Conservation (phyloP, 2,329 filamentous ascomycete genomes). For the Penicillium oxalicum region DNA sequence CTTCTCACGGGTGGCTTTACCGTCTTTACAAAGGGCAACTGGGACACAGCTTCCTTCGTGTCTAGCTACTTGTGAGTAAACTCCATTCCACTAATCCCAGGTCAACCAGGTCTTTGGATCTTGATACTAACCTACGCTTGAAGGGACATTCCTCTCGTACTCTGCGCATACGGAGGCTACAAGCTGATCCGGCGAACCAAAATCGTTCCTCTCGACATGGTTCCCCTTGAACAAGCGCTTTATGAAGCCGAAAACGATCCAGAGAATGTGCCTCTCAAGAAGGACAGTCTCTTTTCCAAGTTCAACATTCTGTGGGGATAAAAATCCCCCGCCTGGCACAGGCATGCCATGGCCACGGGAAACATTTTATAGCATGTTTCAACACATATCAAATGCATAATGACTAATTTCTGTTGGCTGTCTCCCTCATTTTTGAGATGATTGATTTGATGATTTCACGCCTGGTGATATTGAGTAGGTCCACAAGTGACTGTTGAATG, state of each 20-base stretch:
- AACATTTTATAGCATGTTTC: too few species aligned
- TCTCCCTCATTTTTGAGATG: too few species aligned
- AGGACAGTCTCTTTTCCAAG: slow-evolving; percentile 20
- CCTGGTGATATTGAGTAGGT: too few species aligned
- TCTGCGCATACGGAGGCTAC: slow-evolving; percentile 55
- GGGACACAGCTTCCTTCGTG: slow-evolving; percentile 53
- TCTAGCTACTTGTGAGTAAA: slow-evolving; percentile 57
- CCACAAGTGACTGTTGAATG: too few species aligned
- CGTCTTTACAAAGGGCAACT: slow-evolving; percentile 56
- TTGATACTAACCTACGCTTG: background rate
- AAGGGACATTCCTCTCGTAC: slow-evolving; percentile 55
- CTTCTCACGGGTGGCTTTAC: slow-evolving; percentile 64
- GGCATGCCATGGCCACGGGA: too few species aligned
- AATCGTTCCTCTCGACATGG: slow-evolving; percentile 45
- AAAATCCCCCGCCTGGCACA: background rate
- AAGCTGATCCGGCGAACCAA: slow-evolving; percentile 61
- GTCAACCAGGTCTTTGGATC: background rate
- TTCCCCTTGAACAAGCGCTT: slow-evolving; percentile 51
- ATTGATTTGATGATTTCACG: too few species aligned
- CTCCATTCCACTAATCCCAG: too few species aligned
- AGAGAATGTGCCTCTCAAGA: slow-evolving; percentile 28
- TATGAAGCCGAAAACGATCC: slow-evolving; percentile 39
- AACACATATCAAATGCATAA: too few species aligned
- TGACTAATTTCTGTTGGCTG: background rate
- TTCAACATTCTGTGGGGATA: slow-evolving; percentile 35